Evolutionary conservation across 306 rosid species (phyloP), one percentile per base, ranked within the genome.

Genomic region (Cucurbita moschata): DNA sequence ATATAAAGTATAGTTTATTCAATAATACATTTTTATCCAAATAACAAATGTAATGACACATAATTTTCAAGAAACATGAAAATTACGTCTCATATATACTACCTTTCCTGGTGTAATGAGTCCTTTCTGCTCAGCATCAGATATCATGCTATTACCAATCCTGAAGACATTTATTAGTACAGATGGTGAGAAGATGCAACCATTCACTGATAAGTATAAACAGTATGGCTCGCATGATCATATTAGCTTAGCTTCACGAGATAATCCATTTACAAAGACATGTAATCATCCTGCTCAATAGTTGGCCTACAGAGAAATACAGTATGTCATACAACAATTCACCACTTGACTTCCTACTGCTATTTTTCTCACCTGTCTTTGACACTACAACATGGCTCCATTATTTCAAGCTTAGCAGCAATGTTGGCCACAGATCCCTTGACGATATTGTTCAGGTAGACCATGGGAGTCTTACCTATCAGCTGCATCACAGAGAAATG

Each of bases 321-420:
- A 70, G 59, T 46, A 15, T 46, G 57, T 40, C 40, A 21, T 46
- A 21, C 11, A 47, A 8, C 15, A 70, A 26, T 23, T 54, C 7
- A 72, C 64, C 39, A 38, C 51, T 63, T 37, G 71, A 66, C 39
- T 52, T 64, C 72, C 55, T 75, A 26, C 66, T 9, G 26, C 39
- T 19, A 18, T 39, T n/a, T 75, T 64, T 62, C 82, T 79, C 59
- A 93, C 98, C 98, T 87, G 81, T 94, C 99, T 83, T 94, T 94
- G 83, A 94, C 99, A 84, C 99, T 94, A 73, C 99, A 94, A 81
- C 99, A 94, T 0, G 97, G 99, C 85, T 94, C 99, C 99, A 94
- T 91, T 75, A 90, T 89, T 88, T 94, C 99, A 79, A 94, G 99
- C 86, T 94, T 91, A 54, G 99, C 99, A 79, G 97, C 99, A 83